A percentile compares a stretch with the other conserved stretches of the same genome.
Conservation (phyloP, 1,139 yeast species). For the Kurtzmaniella quercitrusa region DNA sequence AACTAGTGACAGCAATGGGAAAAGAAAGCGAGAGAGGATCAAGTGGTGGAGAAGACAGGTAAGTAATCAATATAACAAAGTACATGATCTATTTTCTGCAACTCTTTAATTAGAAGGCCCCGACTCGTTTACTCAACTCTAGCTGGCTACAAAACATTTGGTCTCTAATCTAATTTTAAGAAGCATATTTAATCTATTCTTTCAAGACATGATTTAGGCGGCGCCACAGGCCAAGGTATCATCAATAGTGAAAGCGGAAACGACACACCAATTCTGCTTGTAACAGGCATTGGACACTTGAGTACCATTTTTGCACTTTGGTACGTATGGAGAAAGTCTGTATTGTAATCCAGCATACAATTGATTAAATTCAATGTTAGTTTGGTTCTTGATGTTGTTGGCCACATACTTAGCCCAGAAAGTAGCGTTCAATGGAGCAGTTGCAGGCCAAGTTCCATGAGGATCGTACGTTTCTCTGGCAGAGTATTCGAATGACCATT, state of each 20-base stretch:
- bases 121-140: too few species aligned
- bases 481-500: slow-evolving; percentile 52
- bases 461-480: slow-evolving; percentile 49
- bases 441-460: slow-evolving; percentile 43
- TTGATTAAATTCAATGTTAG: slow-evolving; percentile 40
- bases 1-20: too few species aligned
- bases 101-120: too few species aligned
- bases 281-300: slow-evolving; percentile 31
- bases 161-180: too few species aligned
- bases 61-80: too few species aligned
- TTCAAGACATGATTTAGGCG: too few species aligned
- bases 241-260: slow-evolving; percentile 8
- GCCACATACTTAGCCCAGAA: slow-evolving; percentile 50
- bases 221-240: neutral
- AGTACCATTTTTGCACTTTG: slow-evolving; percentile 38
- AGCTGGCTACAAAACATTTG: too few species aligned
- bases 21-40: too few species aligned
- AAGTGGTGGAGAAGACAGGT: too few species aligned
- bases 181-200: too few species aligned
- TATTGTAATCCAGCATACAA: slow-evolving; percentile 42
- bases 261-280: slow-evolving; percentile 40
- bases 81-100: too few species aligned
- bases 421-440: slow-evolving; percentile 53
- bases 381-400: slow-evolving; percentile 26
- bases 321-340: slow-evolving; percentile 50